Evolutionary conservation across 148 eudicot genomes (phyloP), one percentile per base, ranked within the genome.

Genomic region (Fagopyrum tataricum): DNA sequence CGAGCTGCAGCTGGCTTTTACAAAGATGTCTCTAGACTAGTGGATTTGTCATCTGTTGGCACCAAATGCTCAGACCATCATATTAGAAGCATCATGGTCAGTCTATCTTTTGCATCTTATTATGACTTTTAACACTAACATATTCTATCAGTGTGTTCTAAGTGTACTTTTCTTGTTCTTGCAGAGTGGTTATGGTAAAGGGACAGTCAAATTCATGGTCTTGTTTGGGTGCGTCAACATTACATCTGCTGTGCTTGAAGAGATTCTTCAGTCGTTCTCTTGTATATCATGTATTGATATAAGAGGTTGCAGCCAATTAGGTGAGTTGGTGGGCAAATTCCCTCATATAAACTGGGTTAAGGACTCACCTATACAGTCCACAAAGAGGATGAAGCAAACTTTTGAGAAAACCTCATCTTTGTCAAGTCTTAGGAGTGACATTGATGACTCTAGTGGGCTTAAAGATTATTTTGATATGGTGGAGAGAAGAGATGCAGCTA

Each of bases 391-490:
- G 15, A 84, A 82, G 82, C 88, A 78, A 74, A 73, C 82, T 44
- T 78, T 78, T 42, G 97, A 85, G 44, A 78, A 75, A 76, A 53
- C 79, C 53, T 78, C 79, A 44, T 79, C 88, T 43, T 59, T 78
- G 46, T 82, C 78, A 78, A 88, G 84, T 71, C 74, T 74, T 68
- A 85, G 81, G 44, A 80, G 80, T 75, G 77, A 84, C 55, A 86
- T 84, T 80, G 98, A 94, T 62, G 97, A 94, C 67, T 94, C 97
- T 26, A 90, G 85, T 80, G 98, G 98, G 73, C 82, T 94, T 74
- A 87, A 86, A 82, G 91, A 89, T 81, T 94, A 94, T 81, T 85
- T 94, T 78, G 97, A 94, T 83, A 91, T 86, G 84, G 88, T 86
- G 80, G 92, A 87, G 47, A 87, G 80, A 78, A 91, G 97, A 80